Percentiles rank a stretch among this genome's conserved stretches.
Conservation (phyloP, 768 basidiomycete species). For the Boletus edulis region DNA sequence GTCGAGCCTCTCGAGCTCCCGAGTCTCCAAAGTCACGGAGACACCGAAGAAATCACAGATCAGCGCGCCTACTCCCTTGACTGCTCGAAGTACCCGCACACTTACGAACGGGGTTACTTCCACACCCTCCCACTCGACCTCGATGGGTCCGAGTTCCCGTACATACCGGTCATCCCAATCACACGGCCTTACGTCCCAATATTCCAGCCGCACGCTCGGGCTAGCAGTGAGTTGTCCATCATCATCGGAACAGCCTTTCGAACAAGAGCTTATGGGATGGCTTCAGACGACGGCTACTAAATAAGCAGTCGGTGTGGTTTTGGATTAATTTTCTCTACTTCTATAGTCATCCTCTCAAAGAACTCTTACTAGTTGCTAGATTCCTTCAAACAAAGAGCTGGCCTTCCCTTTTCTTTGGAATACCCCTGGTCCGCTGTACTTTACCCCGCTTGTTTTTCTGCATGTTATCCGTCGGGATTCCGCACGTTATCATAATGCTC, state of each 20-base stretch:
- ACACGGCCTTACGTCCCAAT: constrained; percentile 69
- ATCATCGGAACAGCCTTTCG: constrained; percentile 34
- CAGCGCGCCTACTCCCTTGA: constrained; percentile 83
- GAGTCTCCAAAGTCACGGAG: constrained; percentile 55
- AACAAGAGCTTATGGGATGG: constrained; percentile 37
- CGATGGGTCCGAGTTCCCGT: constrained; percentile 58
- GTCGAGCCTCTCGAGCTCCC: constrained; percentile 47
- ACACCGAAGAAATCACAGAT: constrained; percentile 91
- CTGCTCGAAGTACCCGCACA: constrained; percentile 69
- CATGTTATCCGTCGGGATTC: constrained; percentile 37
- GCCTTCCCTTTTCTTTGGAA: constrained; percentile 31
- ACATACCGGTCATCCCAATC: constrained; percentile 69
- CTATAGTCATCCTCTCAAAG: constrained; percentile 5
- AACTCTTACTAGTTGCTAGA: constrained; percentile 30
- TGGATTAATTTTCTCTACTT: constrained; percentile 7
- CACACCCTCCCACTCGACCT: constrained; percentile 59
- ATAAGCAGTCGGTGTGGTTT: constrained; percentile 14
- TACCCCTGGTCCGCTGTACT: constrained; percentile 43
- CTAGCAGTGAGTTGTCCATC: constrained; percentile 55
- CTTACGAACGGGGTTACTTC: constrained; percentile 47
- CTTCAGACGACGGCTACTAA: constrained; percentile 37
- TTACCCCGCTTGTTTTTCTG: constrained; percentile 36
- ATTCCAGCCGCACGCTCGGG: constrained; percentile 74
- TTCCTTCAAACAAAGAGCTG: constrained; percentile 33
- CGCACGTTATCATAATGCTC: constrained; percentile 38